Conservation (phyloP, 176 grass and related monocot species). For the Juncus inflexus region DNA sequence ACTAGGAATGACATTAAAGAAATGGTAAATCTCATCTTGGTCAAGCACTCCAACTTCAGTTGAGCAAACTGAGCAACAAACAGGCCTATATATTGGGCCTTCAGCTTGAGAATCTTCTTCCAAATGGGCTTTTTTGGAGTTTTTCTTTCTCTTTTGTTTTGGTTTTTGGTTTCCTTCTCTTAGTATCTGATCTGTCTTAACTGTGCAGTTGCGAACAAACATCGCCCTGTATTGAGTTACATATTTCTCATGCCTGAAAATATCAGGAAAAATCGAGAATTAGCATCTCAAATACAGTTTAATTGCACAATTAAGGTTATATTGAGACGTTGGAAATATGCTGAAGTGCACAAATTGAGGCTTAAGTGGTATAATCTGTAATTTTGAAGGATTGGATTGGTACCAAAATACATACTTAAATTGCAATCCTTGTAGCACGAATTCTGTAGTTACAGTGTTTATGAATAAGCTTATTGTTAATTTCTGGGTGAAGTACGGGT, state of each 20-base stretch:
- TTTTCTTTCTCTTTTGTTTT: conserved; percentile 39
- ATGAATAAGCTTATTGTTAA: too few species aligned
- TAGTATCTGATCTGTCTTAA: conserved; percentile 72
- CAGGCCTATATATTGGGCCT: conserved; percentile 44
- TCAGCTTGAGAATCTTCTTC: conserved; percentile 28
- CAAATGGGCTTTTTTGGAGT: background rate
- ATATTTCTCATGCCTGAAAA: conserved; percentile 70
- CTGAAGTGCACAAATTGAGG: background rate
- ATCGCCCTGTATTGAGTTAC: conserved; percentile 89
- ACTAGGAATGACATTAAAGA: conserved; percentile 94
- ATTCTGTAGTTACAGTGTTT: too few species aligned
- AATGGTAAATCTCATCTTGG: conserved; percentile 90
- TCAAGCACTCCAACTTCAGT: conserved; percentile 83
- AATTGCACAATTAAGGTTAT: too few species aligned
- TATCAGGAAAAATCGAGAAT: background rate
- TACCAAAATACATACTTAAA: too few species aligned
- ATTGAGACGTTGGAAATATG: background rate
- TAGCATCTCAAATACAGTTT: background rate
- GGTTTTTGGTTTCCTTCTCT: conserved; percentile 49
- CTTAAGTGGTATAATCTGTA: background rate
- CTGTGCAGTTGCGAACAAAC: conserved; percentile 82
- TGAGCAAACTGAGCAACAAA: conserved; percentile 81
- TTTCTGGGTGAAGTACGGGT: background rate
- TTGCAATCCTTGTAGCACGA: too few species aligned
- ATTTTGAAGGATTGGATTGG: too few species aligned